These are phyloP conservation scores for Telopea speciosissima DNA, from an alignment of 177 flowering plant genomes.

Conservation along the genomic window DNA sequence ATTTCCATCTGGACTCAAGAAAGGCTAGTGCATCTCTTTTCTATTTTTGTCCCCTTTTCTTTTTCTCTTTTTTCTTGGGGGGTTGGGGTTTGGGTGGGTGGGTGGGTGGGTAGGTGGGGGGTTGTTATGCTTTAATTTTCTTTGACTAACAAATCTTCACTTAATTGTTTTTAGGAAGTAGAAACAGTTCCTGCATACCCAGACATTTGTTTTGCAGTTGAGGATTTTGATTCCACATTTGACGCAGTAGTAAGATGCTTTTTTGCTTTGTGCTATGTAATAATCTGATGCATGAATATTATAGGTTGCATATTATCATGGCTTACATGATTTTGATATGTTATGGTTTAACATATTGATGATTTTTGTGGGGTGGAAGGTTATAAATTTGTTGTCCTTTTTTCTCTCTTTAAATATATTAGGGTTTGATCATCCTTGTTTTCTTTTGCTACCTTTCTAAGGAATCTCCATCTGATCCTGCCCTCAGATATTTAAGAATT, in stretches of 20 bases:
- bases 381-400: background rate
- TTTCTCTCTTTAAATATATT: background rate
- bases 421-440: background rate
- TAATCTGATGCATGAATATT: background rate
- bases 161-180: conserved; percentile 52
- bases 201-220: conserved; percentile 95
- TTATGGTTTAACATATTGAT: background rate
- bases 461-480: background rate
- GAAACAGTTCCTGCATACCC: conserved; percentile 96
- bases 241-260: conserved; percentile 76
- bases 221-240: conserved; percentile 97
- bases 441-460: background rate
- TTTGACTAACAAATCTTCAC: conserved; percentile 13
- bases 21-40: conserved; percentile 44
- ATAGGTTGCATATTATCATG: conserved; percentile 1
- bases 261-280: conserved; percentile 1
- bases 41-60: background rate
- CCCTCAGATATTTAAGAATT: too few species aligned
- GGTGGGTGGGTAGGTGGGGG: background rate
- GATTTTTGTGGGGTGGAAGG: background rate
- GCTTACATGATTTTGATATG: conserved; percentile 2
- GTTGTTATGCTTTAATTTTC: background rate
- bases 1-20: conserved; percentile 87
- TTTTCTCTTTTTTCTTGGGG: background rate
- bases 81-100: background rate